Conservation (phyloP, 768 basidiomycete species). For the Xerocomellus intermedius region DNA sequence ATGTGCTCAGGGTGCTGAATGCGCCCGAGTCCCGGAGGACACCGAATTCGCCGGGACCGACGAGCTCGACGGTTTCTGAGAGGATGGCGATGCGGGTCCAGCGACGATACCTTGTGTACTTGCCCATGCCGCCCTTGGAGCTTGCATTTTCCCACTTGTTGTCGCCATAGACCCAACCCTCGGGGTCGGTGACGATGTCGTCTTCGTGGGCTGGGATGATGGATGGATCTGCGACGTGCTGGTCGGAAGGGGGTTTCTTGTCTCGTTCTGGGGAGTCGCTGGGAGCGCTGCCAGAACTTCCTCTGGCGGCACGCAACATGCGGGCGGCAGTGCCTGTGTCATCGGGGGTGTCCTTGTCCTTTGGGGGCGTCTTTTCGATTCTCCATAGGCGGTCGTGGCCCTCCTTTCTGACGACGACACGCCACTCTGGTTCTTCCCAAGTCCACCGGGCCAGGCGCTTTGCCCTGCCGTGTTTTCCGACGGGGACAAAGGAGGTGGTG, state of each 20-base stretch:
- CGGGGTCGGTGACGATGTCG: constrained; percentile 67
- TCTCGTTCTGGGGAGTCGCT: constrained; percentile 24
- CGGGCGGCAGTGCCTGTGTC: constrained; percentile 42
- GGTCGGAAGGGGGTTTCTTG: constrained; percentile 21
- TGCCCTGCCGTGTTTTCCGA: constrained; percentile 47
- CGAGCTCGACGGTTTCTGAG: constrained; percentile 64
- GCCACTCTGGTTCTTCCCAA: constrained; percentile 94
- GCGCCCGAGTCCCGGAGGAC: constrained; percentile 27
- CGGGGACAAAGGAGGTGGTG: constrained; percentile 54
- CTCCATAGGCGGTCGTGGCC: constrained; percentile 51
- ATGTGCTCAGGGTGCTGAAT: constrained; percentile 14
- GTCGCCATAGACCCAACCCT: constrained; percentile 93
- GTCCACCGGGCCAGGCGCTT: constrained; percentile 80
- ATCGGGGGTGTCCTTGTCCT: constrained; percentile 39
- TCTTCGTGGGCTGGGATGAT: constrained; percentile 41
- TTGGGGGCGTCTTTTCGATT: constrained; percentile 62
- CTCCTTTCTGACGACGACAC: constrained; percentile 60
- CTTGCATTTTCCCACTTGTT: constrained; percentile 91
- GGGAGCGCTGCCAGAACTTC: constrained; percentile 26
- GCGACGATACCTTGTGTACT: constrained; percentile 84
- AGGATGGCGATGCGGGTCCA: constrained; percentile 87
- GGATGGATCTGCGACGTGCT: constrained; percentile 27
- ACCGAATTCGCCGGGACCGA: constrained; percentile 37
- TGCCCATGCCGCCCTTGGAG: constrained; percentile 80
- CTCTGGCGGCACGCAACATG: constrained; percentile 55